Evolutionary conservation across 257 asterid genomes (phyloP), one percentile per base, ranked within the genome.

Genomic region (Fraxinus anomala): DNA sequence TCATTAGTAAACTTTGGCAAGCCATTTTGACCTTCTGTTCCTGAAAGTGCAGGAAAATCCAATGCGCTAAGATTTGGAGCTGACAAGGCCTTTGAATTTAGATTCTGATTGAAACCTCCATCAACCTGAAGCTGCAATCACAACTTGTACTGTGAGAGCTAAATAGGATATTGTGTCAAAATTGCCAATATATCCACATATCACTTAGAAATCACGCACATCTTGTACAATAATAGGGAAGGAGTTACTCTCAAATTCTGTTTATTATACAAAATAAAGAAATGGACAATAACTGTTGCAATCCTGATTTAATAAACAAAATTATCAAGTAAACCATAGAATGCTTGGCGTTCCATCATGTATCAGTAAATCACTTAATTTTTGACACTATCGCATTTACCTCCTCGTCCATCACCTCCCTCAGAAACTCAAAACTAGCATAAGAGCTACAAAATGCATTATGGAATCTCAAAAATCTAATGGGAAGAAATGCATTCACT

Each of bases 41-140:
- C 72, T 47, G 85, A 79, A 24, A 92, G 97, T 49, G 98, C 97
- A n/a, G 99, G 99, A 77, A 96, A 93, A 87, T 92, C 97, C 91
- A 89, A 80, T 24, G 89, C 83, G 77, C 72, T 88, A 34, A 89
- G 97, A 77, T 87, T 93, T 65, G 97, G 97, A 86, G 90, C 75
- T 56, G 97, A 85, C 76, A 87, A 76, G 79, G 93, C 86, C 83
- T 85, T 89, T 33, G 97, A 87, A 79, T 80, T 85, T 65, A 81
- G 74, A 74, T 85, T 88, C 82, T 84, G 94, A 56, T 85, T 89
- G 79, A 92, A 78, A 73, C 94, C 94, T 82, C 85, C 88, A 80
- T 89, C 96, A 68, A 86, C 91, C 83, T 89, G 97, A 81, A 87
- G 95, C 94, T 92, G 89, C 85, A 84, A 76, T 37, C 54, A 56